phyloP scores from a whole-genome alignment of 306 rosid genomes.

The Sicyos baderoa region DNA sequence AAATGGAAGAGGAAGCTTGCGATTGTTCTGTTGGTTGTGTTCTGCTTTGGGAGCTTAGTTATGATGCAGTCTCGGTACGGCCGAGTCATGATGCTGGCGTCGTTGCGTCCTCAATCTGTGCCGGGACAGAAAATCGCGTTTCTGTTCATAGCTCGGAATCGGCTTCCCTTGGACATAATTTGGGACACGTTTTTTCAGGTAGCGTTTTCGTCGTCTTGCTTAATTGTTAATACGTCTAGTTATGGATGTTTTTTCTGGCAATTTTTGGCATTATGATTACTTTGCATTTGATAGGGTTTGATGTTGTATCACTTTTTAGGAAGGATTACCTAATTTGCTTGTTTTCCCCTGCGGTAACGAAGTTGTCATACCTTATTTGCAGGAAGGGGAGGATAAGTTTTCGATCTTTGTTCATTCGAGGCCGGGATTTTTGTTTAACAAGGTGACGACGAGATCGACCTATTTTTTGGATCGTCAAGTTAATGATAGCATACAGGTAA shows the following conservation, averaged over 20 bases:
- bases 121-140: constrained; percentile 72
- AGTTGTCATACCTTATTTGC: constrained; percentile 20
- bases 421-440: constrained; percentile 84
- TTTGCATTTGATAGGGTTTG: not conserved
- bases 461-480: constrained; percentile 89
- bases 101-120: constrained; percentile 42
- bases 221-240: not conserved
- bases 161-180: constrained; percentile 75
- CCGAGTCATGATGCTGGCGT: constrained; percentile 46
- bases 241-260: constrained; percentile 16
- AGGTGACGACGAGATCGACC: constrained; percentile 65
- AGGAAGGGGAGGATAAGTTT: constrained; percentile 69
- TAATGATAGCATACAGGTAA: constrained; percentile 86
- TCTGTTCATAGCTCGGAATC: constrained; percentile 82
- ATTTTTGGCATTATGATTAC: not conserved
- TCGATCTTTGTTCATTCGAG: constrained; percentile 86
- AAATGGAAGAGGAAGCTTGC: constrained; percentile 75
- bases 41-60: constrained; percentile 64
- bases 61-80: constrained; percentile 59
- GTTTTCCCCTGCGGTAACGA: not conserved
- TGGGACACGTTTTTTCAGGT: constrained; percentile 94
- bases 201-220: not conserved
- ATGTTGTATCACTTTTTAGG: not conserved
- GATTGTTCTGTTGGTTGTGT: constrained; percentile 34
- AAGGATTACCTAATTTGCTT: not conserved